Evolutionary conservation across 179 eudicot genomes (phyloP), one percentile per base, ranked within the genome.

Genomic region (Beta lomatogona): DNA sequence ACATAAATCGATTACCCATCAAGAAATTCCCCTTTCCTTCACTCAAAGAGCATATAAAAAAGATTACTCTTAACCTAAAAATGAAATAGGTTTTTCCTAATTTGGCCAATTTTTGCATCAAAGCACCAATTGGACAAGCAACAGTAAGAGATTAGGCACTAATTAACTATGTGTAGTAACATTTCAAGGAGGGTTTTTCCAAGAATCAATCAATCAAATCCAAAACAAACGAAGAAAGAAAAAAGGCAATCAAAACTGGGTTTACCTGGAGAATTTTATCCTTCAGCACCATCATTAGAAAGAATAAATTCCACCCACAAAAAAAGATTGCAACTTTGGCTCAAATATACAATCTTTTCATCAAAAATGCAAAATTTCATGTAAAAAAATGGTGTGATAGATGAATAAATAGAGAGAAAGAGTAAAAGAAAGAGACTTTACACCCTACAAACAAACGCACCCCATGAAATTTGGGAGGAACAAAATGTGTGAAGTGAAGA

Each of bases 131-230:
- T 25, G 28, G 28, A 1, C 28, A 25, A 0, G 28, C 28, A 25
- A 75, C 73, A 79, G 54, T 73, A 52, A 83, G 15, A 78, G 28
- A 81, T 61, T 82, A 76, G 77, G 80, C 82, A 74, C 77, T 66
- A 48, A 14, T 22, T 21, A 71, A 21, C 57, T 19, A 59, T 12
- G 13, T 13, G 46, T 36, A n/a, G 36, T 21, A 50, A 61, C 73
- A 64, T 60, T 55, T 61, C 28, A 50, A 50, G 66, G 72, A 66
- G 15, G 55, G 84, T 22, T 69, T 21, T 31, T 46, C 77, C 45
- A 58, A 72, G 21, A 73, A 81, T 46, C 79, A 84, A 80, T 52
- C 80, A 50, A 79, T 72, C 31, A 80, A 10, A 50, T 54, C 54
- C 77, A 70, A 61, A 6, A 45, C 44, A 79, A 44, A 75, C 63